phyloP scores from a whole-genome alignment of 495 filamentous ascomycete genomes.

The Haplographium delicatum region DNA sequence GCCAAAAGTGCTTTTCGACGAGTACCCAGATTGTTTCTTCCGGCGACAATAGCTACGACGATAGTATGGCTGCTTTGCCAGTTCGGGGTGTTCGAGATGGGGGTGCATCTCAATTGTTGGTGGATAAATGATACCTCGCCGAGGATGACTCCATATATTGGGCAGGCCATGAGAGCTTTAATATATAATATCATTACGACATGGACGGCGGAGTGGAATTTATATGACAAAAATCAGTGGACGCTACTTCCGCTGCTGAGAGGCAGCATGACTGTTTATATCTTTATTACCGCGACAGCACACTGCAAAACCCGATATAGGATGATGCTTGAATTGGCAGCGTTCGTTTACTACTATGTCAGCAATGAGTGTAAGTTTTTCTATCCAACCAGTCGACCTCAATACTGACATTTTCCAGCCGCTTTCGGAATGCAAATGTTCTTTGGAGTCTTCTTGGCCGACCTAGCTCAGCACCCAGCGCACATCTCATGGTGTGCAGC shows the following conservation, averaged over 20 bases:
- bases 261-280: constrained; percentile 58
- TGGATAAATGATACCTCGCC: constrained; percentile 55
- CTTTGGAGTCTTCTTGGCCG: constrained; percentile 59
- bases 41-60: constrained; percentile 50
- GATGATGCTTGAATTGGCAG: constrained; percentile 44
- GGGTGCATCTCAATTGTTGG: constrained; percentile 50
- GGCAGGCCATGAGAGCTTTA: constrained; percentile 32
- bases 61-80: constrained; percentile 55
- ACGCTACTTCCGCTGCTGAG: constrained; percentile 57
- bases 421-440: constrained; percentile 57
- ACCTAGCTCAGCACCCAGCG: constrained; percentile 48
- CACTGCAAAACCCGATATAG: constrained; percentile 53
- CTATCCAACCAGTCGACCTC: not conserved
- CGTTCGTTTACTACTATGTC: constrained; percentile 51
- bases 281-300: constrained; percentile 48
- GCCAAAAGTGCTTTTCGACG: constrained; percentile 60
- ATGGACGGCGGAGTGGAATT: constrained; percentile 54
- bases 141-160: constrained; percentile 31
- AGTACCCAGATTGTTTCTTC: constrained; percentile 56
- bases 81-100: constrained; percentile 53
- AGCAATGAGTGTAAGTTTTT: constrained; percentile 38
- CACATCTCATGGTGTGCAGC: constrained; percentile 46
- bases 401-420: constrained; percentile 30
- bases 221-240: constrained; percentile 64
- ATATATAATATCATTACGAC: constrained; percentile 46